Conservation (phyloP, 352 stramenopile genomes). For the Phytophthora pluvialis region DNA sequence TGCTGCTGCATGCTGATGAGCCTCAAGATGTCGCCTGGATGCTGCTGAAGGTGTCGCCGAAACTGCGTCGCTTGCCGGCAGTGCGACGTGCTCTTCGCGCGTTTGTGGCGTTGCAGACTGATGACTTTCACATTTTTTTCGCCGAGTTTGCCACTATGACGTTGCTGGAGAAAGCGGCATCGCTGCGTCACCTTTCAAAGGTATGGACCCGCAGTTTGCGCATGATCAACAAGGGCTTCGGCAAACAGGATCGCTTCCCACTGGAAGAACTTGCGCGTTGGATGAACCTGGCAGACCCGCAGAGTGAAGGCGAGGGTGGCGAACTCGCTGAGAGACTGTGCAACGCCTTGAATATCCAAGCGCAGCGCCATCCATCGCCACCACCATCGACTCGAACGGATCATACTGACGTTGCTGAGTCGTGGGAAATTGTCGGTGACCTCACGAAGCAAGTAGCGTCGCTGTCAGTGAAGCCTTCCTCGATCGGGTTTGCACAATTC, state of each 20-base stretch:
- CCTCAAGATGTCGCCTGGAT: constrained; percentile 47
- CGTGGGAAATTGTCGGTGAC: constrained; percentile 34
- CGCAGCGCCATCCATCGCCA: constrained; percentile 22
- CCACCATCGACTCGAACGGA: constrained; percentile 2
- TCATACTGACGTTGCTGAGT: constrained; percentile 20
- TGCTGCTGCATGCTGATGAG: constrained; percentile 66
- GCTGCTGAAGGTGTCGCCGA: constrained; percentile 42
- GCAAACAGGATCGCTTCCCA: constrained; percentile 63
- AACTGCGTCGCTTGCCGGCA: constrained; percentile 10
- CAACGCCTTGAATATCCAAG: constrained; percentile 52
- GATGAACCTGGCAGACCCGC: constrained; percentile 26
- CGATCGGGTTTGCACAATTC: constrained; percentile 42
- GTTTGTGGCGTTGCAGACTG: constrained; percentile 64
- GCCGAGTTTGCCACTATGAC: constrained; percentile 34
- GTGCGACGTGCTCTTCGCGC: constrained; percentile 48
- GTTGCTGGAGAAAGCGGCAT: constrained; percentile 48
- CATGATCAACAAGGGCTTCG: constrained; percentile 69
- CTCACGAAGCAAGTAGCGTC: constrained; percentile 1
- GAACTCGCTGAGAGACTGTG: constrained; percentile 44
- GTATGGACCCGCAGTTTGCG: constrained; percentile 45
- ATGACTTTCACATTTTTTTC: constrained; percentile 49
- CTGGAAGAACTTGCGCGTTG: constrained; percentile 48
- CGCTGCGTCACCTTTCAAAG: constrained; percentile 46
- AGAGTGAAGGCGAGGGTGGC: constrained; percentile 21
- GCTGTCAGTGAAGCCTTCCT: constrained; percentile 10